Percentiles rank a stretch among this genome's conserved stretches.
Conservation (phyloP, 176 grass and related monocot species). For the Carex scoparia region DNA sequence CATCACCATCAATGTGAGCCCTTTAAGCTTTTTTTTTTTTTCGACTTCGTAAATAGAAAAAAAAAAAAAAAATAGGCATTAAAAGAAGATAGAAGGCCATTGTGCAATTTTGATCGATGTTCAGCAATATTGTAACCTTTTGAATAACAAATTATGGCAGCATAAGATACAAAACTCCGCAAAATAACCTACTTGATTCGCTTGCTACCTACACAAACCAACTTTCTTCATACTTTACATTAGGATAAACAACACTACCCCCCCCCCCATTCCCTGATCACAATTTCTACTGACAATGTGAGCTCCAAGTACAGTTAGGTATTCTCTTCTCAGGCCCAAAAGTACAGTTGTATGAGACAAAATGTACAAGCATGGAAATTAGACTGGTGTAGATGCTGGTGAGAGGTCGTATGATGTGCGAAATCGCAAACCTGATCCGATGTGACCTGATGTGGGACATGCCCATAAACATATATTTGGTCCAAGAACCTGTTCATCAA, state of each 20-base stretch:
- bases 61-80: too few relatives aligned
- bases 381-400: constrained; percentile 31
- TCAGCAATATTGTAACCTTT: not conserved
- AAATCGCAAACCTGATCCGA: constrained; percentile 60
- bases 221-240: constrained; percentile 2
- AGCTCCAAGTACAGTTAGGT: constrained; percentile 6
- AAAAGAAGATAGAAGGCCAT: not conserved
- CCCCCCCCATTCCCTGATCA: not conserved
- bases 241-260: not conserved
- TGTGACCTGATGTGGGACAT: constrained; percentile 51
- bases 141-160: not conserved
- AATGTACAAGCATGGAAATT: constrained; percentile 31
- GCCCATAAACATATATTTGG: constrained; percentile 69
- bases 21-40: not conserved
- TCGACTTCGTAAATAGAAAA: not conserved
- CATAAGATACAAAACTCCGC: not conserved
- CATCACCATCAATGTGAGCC: not conserved
- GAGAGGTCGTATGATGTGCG: constrained; percentile 70
- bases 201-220: constrained; percentile 5
- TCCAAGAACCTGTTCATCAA: constrained; percentile 54
- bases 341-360: constrained; percentile 1
- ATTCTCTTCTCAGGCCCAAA: not conserved
- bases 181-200: not conserved
- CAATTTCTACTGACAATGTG: constrained; percentile 1
- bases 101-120: constrained; percentile 2